Evolutionary conservation across 495 filamentous ascomycete genomes (phyloP), one percentile per base, ranked within the genome.

Genomic region (Talaromyces ruber): DNA sequence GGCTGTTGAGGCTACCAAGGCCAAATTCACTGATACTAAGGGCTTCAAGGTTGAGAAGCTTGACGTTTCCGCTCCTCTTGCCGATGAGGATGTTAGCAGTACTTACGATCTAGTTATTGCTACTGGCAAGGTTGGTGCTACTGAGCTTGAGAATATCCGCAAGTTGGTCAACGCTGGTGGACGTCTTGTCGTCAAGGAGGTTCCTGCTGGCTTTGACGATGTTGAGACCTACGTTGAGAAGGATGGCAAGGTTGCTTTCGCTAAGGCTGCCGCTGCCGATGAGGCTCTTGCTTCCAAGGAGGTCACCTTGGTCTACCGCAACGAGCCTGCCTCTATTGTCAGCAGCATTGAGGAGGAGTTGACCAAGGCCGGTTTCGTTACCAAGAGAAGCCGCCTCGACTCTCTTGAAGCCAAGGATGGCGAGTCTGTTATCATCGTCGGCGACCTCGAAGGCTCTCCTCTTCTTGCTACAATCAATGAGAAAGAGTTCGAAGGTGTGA

Each of bases 391-490:
- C 29, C n/a, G 21, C 26, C 54, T 57, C 11, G 54, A 18, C 54
- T 16, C 54, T 57, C 54, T 18, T 28, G 54, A 34, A 14, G 29
- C 14, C 26, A 57, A 22, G 22, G n/a, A 52, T 26, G 50, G 54
- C 34, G 54, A 34, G 12, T 28, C 22, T 57, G 54, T 34, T 6
- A 28, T 57, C 21, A 25, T 57, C 26, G 26, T 57, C 14, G 54
- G 54, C 9, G 54, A 57, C 14, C 54, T 57, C n/a, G 54, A 57
- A 24, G 54, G 54, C 14, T 57, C 54, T 29, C 26, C 54, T 26
- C 64, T 76, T 11, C 67, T 79, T 0, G 60, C 68, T 1, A 67
- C 66, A 3, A 64, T 76, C 16, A 67, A 43, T 4, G 66, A 66
- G 16, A 28, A 62, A 3, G 66, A 76, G 9, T 67, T 74, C 63